These are phyloP conservation scores for Cyclocybe aegerita DNA, from an alignment of 768 basidiomycete species.

Conservation along the genomic window DNA sequence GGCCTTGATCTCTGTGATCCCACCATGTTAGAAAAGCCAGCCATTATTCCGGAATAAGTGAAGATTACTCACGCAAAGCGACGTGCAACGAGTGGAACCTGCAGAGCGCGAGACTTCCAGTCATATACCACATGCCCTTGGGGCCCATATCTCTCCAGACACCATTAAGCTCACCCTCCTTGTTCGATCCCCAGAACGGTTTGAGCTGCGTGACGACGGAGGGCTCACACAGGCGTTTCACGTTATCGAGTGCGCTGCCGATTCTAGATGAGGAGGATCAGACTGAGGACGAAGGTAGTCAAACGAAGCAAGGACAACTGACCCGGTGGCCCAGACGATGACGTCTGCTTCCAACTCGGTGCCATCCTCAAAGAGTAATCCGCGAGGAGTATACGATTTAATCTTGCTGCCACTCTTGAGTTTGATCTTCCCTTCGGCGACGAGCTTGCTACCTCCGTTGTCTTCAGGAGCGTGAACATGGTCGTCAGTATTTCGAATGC, in stretches of 20 bases:
- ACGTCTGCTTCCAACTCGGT: constrained; percentile 50
- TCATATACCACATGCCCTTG: constrained; percentile 57
- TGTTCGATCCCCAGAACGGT: constrained; percentile 59
- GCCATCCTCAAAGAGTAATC: constrained; percentile 50
- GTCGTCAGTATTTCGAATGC: background rate
- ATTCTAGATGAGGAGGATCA: constrained; percentile 30
- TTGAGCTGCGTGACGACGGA: constrained; percentile 22
- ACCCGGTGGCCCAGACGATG: constrained; percentile 62
- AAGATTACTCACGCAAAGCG: constrained; percentile 56
- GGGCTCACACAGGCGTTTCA: constrained; percentile 29
- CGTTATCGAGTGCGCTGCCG: constrained; percentile 37
- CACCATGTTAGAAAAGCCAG: background rate
- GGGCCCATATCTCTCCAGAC: constrained; percentile 38
- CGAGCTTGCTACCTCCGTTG: constrained; percentile 57
- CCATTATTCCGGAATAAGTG: background rate
- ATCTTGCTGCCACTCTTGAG: constrained; percentile 61
- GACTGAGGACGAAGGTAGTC: too few species aligned
- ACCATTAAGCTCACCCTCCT: constrained; percentile 62
- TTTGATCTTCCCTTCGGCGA: constrained; percentile 70
- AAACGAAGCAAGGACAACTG: constrained; percentile 8
- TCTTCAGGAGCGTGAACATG: constrained; percentile 30
- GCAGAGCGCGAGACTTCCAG: constrained; percentile 58
- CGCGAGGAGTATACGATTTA: constrained; percentile 39
- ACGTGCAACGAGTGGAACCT: constrained; percentile 70
- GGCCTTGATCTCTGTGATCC: constrained; percentile 63